Base-by-base conservation (phyloP, 148 eudicot genomes). In the Camellia lanceoleosa region DNA sequence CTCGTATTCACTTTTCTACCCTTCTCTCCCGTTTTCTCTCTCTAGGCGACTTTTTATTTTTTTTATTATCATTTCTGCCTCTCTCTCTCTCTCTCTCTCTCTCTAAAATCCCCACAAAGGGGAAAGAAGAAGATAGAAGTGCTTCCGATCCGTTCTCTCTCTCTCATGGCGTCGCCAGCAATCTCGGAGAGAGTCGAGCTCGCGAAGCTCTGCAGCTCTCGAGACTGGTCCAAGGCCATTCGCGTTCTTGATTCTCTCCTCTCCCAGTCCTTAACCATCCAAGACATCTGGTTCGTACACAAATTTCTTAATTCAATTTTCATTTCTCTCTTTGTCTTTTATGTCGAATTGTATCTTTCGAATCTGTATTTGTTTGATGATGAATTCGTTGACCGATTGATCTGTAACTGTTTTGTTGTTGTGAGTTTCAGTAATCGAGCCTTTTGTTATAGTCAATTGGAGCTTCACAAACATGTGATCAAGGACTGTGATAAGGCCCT, bases 181-280 rank as follows among this genome's bases (percentile, higher is more conserved):
- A 71, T 82, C 63, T 76, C 89, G 65, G 90, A 91, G 85, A 86
- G 98, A 86, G 82, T 87, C 61, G 91, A 96, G 83, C 92, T 96
- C 9, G 97, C 92, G 68, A 93, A 89, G 91, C 89, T 89, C 15
- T 96, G 98, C 85, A 79, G 87, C 87, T 89, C 94, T 38, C 88
- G 92, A 49, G 97, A 96, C 82, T 96, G 99, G 99, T 91, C 94
- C 23, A 96, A 96, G 79, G 99, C 99, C 20, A 96, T 96, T 87
- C 97, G 99, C 75, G 80, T 93, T 80, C 94, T 96, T 79, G 98
- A 96, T 85, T 92, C 97, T 19, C 87, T 94, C 42, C 87, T 96
- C 38, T 79, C 92, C 51, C 82, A 88, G 43, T 89, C 98, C 71
- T 89, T 82, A 74, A 60, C 85, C 74, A 84, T 90, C 79, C 99